A percentile compares a stretch with the other conserved stretches of the same genome.
Conservation (phyloP, 2,329 filamentous ascomycete genomes). For the Fusarium algeriense region DNA sequence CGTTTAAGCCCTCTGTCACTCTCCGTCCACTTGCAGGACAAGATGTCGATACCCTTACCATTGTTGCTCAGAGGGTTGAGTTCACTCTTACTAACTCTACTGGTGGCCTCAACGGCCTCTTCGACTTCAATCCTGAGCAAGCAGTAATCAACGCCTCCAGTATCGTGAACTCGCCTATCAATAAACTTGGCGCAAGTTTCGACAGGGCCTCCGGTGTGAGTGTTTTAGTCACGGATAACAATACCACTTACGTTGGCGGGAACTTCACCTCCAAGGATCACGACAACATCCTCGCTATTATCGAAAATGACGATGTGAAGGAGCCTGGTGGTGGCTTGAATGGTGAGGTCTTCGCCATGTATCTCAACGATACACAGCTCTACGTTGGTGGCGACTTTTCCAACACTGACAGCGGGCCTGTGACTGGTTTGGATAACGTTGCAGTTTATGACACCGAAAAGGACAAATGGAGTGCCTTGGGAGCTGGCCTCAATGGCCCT, state of each 20-base stretch:
- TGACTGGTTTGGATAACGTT: slow-evolving; percentile 77
- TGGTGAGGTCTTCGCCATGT: slow-evolving; percentile 78
- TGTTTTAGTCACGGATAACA: slow-evolving; percentile 72
- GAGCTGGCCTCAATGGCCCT: slow-evolving; percentile 85
- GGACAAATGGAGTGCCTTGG: slow-evolving; percentile 81
- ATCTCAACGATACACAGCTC: slow-evolving; percentile 73
- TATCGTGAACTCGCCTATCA: slow-evolving; percentile 79
- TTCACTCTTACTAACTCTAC: slow-evolving; percentile 81
- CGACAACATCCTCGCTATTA: slow-evolving; percentile 82
- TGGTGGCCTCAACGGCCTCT: slow-evolving; percentile 88
- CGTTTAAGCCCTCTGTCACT: slow-evolving; percentile 85
- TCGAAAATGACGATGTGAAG: slow-evolving; percentile 71
- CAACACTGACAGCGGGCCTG: slow-evolving; percentile 72
- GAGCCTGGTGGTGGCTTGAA: slow-evolving; percentile 81
- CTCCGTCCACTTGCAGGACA: slow-evolving; percentile 77
- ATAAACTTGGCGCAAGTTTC: slow-evolving; percentile 80
- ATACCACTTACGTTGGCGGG: slow-evolving; percentile 81
- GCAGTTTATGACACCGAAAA: slow-evolving; percentile 79
- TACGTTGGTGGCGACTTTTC: slow-evolving; percentile 91
- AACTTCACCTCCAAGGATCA: slow-evolving; percentile 80
- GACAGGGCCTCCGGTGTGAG: slow-evolving; percentile 75
- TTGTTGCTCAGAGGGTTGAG: slow-evolving; percentile 91
- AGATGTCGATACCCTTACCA: slow-evolving; percentile 70
- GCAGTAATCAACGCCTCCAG: slow-evolving; percentile 68
- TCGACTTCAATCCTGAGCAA: slow-evolving; percentile 80